phyloP scores from a whole-genome alignment of 2,329 filamentous ascomycete genomes.

The Talaromyces sp. region DNA sequence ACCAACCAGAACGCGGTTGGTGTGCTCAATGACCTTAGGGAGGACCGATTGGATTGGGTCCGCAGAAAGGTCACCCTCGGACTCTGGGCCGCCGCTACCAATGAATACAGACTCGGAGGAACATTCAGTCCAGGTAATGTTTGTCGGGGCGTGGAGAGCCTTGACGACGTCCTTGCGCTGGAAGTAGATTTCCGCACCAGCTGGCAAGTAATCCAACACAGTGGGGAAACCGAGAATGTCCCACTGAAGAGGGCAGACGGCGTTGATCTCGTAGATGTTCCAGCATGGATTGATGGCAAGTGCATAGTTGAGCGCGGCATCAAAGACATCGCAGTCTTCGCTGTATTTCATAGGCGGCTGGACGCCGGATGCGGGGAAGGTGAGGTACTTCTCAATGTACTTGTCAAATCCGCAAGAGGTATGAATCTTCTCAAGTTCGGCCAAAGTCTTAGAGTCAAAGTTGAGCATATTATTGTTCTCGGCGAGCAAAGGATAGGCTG shows the following conservation, averaged over 20 bases:
- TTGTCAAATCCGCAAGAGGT: slow-evolving; percentile 47
- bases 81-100: slow-evolving; percentile 30
- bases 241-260: slow-evolving; percentile 67
- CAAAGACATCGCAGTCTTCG: slow-evolving; percentile 57
- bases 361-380: slow-evolving; percentile 44
- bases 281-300: slow-evolving; percentile 70
- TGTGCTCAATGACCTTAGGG: slow-evolving; percentile 46
- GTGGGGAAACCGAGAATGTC: slow-evolving; percentile 65
- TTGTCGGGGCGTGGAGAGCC: slow-evolving; percentile 59
- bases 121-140: slow-evolving; percentile 33
- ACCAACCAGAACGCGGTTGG: slow-evolving; percentile 68
- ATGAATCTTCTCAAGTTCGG: slow-evolving; percentile 39
- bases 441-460: slow-evolving; percentile 45
- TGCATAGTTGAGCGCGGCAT: slow-evolving; percentile 55
- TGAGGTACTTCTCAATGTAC: slow-evolving; percentile 51
- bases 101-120: slow-evolving; percentile 45
- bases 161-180: slow-evolving; percentile 66
- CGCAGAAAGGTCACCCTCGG: slow-evolving; percentile 45
- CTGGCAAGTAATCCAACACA: slow-evolving; percentile 55
- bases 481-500: slow-evolving; percentile 43
- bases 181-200: slow-evolving; percentile 64
- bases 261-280: slow-evolving; percentile 69
- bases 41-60: slow-evolving; percentile 52
- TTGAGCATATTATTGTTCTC: slow-evolving; percentile 44
- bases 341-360: slow-evolving; percentile 52